Conservation (phyloP, 2,329 filamentous ascomycete genomes). For the Fusarium tanahbumbuense region DNA sequence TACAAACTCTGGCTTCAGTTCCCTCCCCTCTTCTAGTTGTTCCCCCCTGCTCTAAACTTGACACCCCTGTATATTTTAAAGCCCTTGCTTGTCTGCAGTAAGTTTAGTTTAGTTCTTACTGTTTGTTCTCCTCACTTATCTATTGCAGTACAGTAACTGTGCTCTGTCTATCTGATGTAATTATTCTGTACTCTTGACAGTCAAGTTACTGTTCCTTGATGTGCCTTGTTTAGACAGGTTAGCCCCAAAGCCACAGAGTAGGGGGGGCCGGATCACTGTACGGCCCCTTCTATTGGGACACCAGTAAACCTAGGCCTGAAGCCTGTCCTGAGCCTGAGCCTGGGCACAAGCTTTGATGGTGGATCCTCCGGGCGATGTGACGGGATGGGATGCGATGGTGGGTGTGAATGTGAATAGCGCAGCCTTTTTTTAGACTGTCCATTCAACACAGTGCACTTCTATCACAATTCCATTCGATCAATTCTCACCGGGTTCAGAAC, state of each 20-base stretch:
- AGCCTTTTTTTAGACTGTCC: constrained; percentile 37
- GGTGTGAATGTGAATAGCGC: constrained; percentile 21
- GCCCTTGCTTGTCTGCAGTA: constrained; percentile 11
- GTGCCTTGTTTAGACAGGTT: constrained; percentile 26
- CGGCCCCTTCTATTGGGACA: constrained; percentile 29
- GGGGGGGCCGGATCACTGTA: not conserved
- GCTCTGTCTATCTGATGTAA: constrained; percentile 4
- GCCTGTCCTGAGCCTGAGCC: constrained; percentile 22
- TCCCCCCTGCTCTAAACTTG: constrained; percentile 3
- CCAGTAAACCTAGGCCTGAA: constrained; percentile 3
- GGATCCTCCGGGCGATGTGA: constrained; percentile 35
- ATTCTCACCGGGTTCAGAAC: constrained; percentile 29
- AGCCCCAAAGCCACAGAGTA: constrained; percentile 16
- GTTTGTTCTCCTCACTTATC: not conserved
- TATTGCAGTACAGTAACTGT: not conserved
- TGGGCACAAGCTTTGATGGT: constrained; percentile 39
- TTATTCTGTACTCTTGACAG: not conserved
- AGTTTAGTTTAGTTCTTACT: constrained; percentile 9
- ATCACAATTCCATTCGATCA: not conserved
- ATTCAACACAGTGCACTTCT: constrained; percentile 15
- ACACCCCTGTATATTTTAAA: not conserved
- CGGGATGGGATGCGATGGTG: constrained; percentile 20
- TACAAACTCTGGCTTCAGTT: constrained; percentile 7
- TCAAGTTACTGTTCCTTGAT: constrained; percentile 1
- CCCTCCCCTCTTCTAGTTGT: not conserved